Conservation (phyloP, 2,329 filamentous ascomycete species). For the Blastomyces parvus region DNA sequence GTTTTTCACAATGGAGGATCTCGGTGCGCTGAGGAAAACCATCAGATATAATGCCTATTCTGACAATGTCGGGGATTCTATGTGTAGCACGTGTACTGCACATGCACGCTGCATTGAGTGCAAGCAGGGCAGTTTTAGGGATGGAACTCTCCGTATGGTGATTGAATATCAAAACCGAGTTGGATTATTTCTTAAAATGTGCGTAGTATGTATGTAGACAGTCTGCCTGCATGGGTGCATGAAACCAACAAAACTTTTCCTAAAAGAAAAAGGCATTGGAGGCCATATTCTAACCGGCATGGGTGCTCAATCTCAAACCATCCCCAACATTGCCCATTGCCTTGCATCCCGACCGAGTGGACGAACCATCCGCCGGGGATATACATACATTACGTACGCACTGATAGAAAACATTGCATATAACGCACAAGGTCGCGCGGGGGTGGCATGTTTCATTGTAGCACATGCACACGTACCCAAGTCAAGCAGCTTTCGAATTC, state of each 20-base stretch:
- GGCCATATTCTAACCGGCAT: too few relatives aligned
- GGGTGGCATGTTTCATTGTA: neutral
- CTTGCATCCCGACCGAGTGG: neutral
- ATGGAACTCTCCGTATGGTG: neutral
- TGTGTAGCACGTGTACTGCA: neutral
- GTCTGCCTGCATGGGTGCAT: neutral
- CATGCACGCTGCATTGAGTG: neutral
- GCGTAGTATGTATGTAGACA: neutral
- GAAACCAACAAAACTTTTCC: neutral
- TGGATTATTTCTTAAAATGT: neutral
- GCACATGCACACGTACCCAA: neutral
- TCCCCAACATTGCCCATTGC: neutral
- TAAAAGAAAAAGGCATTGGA: neutral
- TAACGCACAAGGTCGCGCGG: neutral
- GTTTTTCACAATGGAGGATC: neutral
- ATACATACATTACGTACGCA: neutral
- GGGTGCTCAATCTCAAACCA: neutral
- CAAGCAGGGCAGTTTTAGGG: neutral
- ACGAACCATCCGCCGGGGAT: neutral
- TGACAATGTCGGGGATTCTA: neutral
- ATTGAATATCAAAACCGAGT: neutral
- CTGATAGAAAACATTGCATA: neutral
- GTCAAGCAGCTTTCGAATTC: neutral
- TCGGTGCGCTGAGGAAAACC: neutral
- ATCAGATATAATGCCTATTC: neutral